Evolutionary conservation across 2,329 filamentous ascomycete species (phyloP).

Genomic region (Fusarium pininemorale): DNA sequence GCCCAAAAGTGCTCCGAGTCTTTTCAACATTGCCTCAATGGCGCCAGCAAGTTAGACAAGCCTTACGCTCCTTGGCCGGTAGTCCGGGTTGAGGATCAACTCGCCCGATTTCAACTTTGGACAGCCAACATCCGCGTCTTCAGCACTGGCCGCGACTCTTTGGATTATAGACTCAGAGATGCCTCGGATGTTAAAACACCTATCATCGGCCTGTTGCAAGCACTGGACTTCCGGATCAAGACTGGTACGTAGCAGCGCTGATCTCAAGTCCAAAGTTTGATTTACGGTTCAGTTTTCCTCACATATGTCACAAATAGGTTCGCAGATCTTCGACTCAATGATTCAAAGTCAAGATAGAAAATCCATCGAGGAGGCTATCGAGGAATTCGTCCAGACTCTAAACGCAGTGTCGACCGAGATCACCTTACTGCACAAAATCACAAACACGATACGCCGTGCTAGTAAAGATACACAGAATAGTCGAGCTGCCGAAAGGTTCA

Average conservation of each 20-base stretch:
- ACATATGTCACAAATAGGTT: neutral
- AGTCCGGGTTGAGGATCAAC: neutral
- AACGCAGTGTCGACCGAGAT: no score
- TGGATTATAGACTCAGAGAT: fast-evolving
- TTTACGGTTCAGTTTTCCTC: no score
- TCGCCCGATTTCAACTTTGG: neutral
- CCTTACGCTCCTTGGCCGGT: no score
- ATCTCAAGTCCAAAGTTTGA: no score
- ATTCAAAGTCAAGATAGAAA: no score
- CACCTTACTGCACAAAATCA: no score
- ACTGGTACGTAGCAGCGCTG: fast-evolving
- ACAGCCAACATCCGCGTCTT: neutral
- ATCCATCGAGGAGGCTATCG: no score
- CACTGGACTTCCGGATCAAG: fast-evolving
- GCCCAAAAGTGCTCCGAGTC: neutral
- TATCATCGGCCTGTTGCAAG: neutral
- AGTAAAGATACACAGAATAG: no score
- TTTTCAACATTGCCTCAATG: neutral
- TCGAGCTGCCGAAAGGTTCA: no score
- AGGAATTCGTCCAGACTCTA: no score
- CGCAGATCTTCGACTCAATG: fast-evolving
- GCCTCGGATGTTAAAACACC: fast-evolving
- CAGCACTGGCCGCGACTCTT: fast-evolving
- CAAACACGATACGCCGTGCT: no score
- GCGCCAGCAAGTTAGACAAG: neutral